Evolutionary conservation across 2,329 filamentous ascomycete genomes (phyloP), one percentile per base, ranked within the genome.

Genomic region (Cercospora citrullina): DNA sequence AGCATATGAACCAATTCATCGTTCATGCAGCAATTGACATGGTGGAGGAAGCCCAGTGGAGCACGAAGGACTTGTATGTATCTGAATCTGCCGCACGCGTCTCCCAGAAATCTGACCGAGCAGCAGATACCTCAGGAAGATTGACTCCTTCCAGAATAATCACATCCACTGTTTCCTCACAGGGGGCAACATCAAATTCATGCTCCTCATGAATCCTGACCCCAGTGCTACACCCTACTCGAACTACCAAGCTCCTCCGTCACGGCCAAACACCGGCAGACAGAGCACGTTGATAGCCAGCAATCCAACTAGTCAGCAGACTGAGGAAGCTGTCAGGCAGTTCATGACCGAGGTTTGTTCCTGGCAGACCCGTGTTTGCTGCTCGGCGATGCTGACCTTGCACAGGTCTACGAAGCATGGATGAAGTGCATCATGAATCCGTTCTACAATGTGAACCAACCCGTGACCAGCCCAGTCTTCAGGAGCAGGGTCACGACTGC

Each of bases 361-460:
- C 14, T 33, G 26, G 18, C 4, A n/a, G 12, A 57, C 3, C 21
- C 39, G 9, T 12, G 23, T 18, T 4, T 26, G 6, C n/a, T 42
- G 23, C 12, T 9, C 0, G 30, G 12, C 16, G 26, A 62, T 66
- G 36, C 69, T 71, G 18, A 72, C 28, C 3, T 60, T 36, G n/a
- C 9, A 2, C 33, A 78, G 76, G 91, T 97, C 12, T 98, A 97
- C 81, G 95, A 99, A 81, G 93, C 90, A 73, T 99, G 94, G 90
- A 88, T 97, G 72, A 99, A 99, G 85, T 92, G 94, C 12, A 89
- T 94, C 67, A 98, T 99, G 95, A 98, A 89, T 77, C 95, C 95
- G 0, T 99, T 99, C 79, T 98, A 97, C 83, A 86, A 87, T 64
- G 88, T 90, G 65, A 94, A 96, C 72, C 91, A 91, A 85, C 90